Base-by-base conservation (phyloP, 768 basidiomycete genomes). In the Lactarius indigo region DNA sequence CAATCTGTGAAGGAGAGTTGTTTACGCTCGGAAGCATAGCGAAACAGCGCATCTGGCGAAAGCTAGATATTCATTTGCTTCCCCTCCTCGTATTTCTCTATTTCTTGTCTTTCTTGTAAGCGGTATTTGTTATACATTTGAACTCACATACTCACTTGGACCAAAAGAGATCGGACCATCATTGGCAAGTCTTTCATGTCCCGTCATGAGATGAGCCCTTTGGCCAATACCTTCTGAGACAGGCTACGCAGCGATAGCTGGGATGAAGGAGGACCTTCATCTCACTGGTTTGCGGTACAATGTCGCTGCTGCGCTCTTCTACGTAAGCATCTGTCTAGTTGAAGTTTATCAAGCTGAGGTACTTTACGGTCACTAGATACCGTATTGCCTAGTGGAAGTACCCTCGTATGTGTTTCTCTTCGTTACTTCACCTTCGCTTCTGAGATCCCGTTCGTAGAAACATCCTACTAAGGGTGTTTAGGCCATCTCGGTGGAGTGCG, bases 281-380 rank as follows among this genome's bases (percentile, higher is more conserved):
- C 75, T 79, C 28, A 64, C 72, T 15, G 78, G 78, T 1, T 70
- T 77, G 31, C 71, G 67, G 41, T 79, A 79, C 61, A 80, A 79
- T 57, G 76, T 70, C 18, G 78, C 75, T 28, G 77, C 78, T 28
- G 77, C 79, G 17, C 70, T 82, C 66, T 79, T 80, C 69, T 81
- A 79, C 54, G 75, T 75, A 31, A 50, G 74, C 35, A 63, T 70
- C 30, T 57, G 26, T 33, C 39, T 44, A 26, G 12, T n/a, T n/a
- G n/a, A n/a, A n/a, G n/a, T 17, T 20, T 33, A 28, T 30, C 5
- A 12, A 18, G 59, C 42, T 52, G 31, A 47, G 50, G 10, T 52
- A 71, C 13, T 20, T 5, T 28, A 20, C 2, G 5, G 18, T 58
- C 23, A 13, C 12, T 59, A 79, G 78, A 60, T 79, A 41, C 52